Evolutionary conservation across 371 early-diverging fungal genomes (phyloP), one percentile per base, ranked within the genome.

Genomic region (Mortierella sp.): DNA sequence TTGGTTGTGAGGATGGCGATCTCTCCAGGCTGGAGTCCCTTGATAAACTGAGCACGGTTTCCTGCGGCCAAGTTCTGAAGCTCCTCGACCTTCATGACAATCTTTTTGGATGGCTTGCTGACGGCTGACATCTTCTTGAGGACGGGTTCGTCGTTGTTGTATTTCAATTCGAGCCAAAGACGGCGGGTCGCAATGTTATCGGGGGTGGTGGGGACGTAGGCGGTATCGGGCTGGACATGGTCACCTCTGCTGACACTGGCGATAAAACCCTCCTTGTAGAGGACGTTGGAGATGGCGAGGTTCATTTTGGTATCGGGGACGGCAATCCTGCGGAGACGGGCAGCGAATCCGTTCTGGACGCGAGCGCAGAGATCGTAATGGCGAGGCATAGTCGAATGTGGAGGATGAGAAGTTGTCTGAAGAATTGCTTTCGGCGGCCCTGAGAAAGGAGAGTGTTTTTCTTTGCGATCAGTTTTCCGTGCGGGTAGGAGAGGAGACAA

Each of bases 151-250:
- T 96, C 95, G 69, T 95, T 91, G 76, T 93, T 89, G 91, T 98
- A 98, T 88, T 98, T 98, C 67, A 98, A 91, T 47, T 93, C 90
- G 37, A 98, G 91, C 99, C 99, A 98, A 50, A 98, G 89, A 19
- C 97, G 91, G 52, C 96, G 92, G 24, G 93, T 93, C 9, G 98
- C 96, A 39, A 96, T 87, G 76, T 97, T 97, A 71, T 92, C 91
- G 70, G 93, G 91, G 24, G 94, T 95, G 63, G 94, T 94, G 24
- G 95, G 92, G 29, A 94, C 94, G 83, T 92, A 92, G 34, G 53
- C 80, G 14, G 87, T 87, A 77, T 93, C 92, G 55, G 95, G 93
- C 37, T 94, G 95, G 37, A 89, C 64, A 82, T 93, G 92, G 74
- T 95, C 92, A 61, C 99, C 99, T 43, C 95, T 90, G 40, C 87